These are phyloP conservation scores for Xanthoconium separans DNA, from an alignment of 1,284 basidiomycete species.

Conservation along the genomic window DNA sequence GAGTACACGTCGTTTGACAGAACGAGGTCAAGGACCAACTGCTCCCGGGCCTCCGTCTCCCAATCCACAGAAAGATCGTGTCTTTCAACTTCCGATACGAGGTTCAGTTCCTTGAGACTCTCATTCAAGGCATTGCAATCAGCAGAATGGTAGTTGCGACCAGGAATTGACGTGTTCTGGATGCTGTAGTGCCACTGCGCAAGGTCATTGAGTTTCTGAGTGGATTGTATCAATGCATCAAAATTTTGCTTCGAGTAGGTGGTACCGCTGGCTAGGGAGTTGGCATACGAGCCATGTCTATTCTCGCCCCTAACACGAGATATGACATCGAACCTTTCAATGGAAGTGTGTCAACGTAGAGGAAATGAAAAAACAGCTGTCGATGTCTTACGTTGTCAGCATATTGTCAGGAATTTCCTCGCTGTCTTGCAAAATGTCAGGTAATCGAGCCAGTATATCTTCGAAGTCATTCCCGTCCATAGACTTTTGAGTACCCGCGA, in stretches of 20 bases:
- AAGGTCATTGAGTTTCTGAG: constrained; percentile 37
- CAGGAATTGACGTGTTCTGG: constrained; percentile 39
- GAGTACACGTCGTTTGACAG: constrained; percentile 61
- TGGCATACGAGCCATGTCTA: constrained; percentile 41
- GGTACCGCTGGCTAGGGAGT: constrained; percentile 53
- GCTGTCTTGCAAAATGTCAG: constrained; percentile 51
- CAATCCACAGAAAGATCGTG: constrained; percentile 41
- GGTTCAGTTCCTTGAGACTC: constrained; percentile 42
- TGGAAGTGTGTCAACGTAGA: background rate
- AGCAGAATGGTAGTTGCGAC: constrained; percentile 39
- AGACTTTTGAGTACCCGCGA: constrained; percentile 29
- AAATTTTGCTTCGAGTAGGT: constrained; percentile 52
- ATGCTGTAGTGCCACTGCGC: constrained; percentile 58
- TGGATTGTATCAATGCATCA: constrained; percentile 49
- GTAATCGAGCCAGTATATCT: constrained; percentile 51
- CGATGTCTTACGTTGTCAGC: constrained; percentile 47
- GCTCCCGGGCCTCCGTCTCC: constrained; percentile 56
- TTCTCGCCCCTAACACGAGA: constrained; percentile 53
- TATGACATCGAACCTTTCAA: constrained; percentile 57
- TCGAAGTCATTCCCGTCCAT: constrained; percentile 41
- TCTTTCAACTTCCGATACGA: constrained; percentile 34
- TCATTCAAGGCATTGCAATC: constrained; percentile 38
- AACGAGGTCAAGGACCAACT: constrained; percentile 60
- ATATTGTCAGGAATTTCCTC: constrained; percentile 50
- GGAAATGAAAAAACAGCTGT: constrained; percentile 17